These are phyloP conservation scores for Cystobasidium slooffiae DNA, from an alignment of 1,284 basidiomycete species.

Conservation along the genomic window DNA sequence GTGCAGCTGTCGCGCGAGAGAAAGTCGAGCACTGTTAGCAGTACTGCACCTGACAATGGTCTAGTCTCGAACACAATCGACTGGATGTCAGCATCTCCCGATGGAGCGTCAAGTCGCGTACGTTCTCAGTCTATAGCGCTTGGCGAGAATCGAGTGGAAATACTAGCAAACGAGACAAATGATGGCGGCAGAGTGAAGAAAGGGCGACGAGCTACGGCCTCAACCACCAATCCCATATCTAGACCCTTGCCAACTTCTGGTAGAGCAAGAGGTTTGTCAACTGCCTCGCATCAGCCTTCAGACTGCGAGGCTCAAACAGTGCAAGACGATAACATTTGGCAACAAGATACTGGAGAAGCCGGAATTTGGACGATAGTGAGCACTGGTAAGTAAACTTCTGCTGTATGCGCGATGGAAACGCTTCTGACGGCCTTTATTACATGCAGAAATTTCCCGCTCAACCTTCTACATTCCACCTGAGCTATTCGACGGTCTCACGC, in stretches of 20 bases:
- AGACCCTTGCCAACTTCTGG: constrained; percentile 1
- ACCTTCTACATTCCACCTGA: constrained; percentile 58
- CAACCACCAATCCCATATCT: constrained; percentile 10
- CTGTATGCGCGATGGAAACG: constrained; percentile 19
- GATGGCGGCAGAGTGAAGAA: constrained; percentile 41
- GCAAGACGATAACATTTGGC: constrained; percentile 9
- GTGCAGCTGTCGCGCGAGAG: not conserved
- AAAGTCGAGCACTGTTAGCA: not conserved
- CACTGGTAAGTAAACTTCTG: constrained; percentile 65
- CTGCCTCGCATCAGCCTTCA: not conserved
- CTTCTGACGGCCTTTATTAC: constrained; percentile 44
- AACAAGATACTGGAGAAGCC: constrained; percentile 63
- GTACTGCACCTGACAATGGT: not conserved
- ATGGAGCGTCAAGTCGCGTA: not conserved
- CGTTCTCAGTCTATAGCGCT: constrained; percentile 4
- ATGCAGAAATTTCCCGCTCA: constrained; percentile 55
- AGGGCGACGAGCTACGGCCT: not conserved
- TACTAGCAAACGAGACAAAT: constrained; percentile 9
- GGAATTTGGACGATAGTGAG: constrained; percentile 93
- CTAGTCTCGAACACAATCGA: constrained; percentile 2
- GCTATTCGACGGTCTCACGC: constrained; percentile 42
- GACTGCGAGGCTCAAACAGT: not conserved
- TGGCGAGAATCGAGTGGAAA: not conserved
- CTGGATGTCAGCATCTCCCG: not conserved
- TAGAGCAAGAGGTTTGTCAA: constrained; percentile 13